Base-by-base conservation (phyloP, 2,329 filamentous ascomycete species). In the Mycogone perniciosa region DNA sequence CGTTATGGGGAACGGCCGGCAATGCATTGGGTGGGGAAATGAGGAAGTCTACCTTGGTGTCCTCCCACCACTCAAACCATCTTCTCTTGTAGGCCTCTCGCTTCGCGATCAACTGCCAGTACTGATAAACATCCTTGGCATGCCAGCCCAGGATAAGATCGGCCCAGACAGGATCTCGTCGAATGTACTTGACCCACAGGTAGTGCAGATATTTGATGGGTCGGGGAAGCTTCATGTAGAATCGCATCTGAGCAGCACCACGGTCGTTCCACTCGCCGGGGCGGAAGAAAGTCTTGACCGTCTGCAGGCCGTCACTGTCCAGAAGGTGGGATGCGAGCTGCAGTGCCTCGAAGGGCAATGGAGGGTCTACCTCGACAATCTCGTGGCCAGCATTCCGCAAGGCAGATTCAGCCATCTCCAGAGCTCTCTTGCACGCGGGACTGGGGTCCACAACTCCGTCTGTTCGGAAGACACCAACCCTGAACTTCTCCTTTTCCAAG, bases 41-140 rank as follows among this genome's bases (percentile, higher is more conserved):
- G 57, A 96, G 77, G 57, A 91, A 84, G 67, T 96, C 91, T 56
- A 91, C 71, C 43, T 82, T 74, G 35, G 80, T 77, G 8, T 77
- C 71, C 53, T 88, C 80, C 89, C 89, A 95, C 87, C 89, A 96
- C 26, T 85, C 80, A 65, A 89, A 91, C 82, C 89, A 96, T 47
- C 73, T 76, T 10, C 77, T 79, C 57, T 88, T 86, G 73, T 89
- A 95, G 1, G 76, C 75, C 69, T 96, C 92, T 27, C 91, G 81
- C 68, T 82, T 77, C 1, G 79, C 77, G 4, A 92, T 89, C 46
- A 93, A 79, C 59, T 87, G 77, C 89, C 89, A 96, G 64, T 92
- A 85, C 68, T 95, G 84, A 54, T 79, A 81, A 1, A 86, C 85
- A 8, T 77, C 82, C 70, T 91, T 90, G 48, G 81, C 77, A 47